These are phyloP conservation scores for Graphilbum sp. DNA, from an alignment of 2,329 filamentous ascomycete genomes.

Conservation along the genomic window DNA sequence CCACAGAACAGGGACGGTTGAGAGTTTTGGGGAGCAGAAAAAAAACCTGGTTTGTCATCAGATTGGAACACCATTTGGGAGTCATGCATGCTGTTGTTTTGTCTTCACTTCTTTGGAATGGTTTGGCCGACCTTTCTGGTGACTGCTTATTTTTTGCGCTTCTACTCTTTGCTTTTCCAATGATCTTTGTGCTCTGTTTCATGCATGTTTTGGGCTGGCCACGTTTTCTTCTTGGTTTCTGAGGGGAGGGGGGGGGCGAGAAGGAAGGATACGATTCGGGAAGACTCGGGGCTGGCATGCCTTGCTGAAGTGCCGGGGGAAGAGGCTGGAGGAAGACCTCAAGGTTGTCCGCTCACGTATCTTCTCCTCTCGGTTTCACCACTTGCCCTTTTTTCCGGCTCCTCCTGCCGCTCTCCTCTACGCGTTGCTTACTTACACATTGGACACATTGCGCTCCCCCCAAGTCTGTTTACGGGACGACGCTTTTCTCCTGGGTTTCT, in stretches of 20 bases:
- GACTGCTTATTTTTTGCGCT: conserved; percentile 1
- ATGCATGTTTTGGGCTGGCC: background rate
- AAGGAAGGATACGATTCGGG: background rate
- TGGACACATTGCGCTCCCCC: too few relatives aligned
- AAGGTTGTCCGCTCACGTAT: background rate
- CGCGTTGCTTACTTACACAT: too few relatives aligned
- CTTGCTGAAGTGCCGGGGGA: background rate
- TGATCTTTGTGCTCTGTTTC: background rate
- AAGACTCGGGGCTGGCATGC: background rate
- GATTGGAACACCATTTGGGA: conserved; percentile 11
- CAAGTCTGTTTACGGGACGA: too few relatives aligned
- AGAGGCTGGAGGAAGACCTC: background rate
- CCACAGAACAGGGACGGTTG: background rate
- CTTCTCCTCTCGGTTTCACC: background rate
- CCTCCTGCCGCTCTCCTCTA: too few relatives aligned
- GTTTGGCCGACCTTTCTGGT: conserved; percentile 9
- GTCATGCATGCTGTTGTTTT: conserved; percentile 4
- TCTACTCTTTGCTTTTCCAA: background rate
- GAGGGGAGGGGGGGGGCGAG: conserved; percentile 3
- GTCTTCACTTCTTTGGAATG: conserved; percentile 4
- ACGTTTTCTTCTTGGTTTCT: conserved; percentile 1
- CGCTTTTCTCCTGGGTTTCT: background rate
- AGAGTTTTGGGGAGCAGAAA: background rate
- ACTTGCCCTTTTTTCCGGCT: background rate
- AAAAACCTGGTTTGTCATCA: conserved; percentile 8